These are phyloP conservation scores for Paraphoma chrysanthemicola DNA, from an alignment of 2,329 filamentous ascomycete species.

Conservation along the genomic window DNA sequence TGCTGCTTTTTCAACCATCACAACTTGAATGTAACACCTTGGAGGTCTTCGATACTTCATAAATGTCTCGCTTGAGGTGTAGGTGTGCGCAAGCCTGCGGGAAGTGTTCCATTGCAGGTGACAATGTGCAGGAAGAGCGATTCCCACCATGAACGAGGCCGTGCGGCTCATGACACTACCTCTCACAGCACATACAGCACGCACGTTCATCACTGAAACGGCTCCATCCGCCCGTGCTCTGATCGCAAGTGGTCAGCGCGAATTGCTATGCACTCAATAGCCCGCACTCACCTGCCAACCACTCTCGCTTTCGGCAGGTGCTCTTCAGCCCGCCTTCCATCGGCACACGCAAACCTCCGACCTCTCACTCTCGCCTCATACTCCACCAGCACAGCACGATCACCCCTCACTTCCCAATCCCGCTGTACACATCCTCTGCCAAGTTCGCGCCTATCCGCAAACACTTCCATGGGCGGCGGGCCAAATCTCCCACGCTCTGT, in stretches of 20 bases:
- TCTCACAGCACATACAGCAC: not conserved
- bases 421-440: not conserved
- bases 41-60: no score
- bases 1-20: no score
- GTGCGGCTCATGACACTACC: not conserved
- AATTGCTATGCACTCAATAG: conserved; percentile 2
- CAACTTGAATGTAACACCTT: no score
- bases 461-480: conserved; percentile 1
- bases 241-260: no score
- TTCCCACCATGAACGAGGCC: no score
- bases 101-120: no score
- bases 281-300: not conserved
- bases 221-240: no score
- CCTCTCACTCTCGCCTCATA: not conserved
- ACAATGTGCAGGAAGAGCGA: no score
- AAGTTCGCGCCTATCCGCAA: not conserved
- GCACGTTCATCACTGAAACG: no score
- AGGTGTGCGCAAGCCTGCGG: no score
- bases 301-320: conserved; percentile 17
- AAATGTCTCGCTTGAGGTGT: no score
- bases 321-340: conserved; percentile 16
- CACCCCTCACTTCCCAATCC: not conserved
- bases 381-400: conserved; percentile 3
- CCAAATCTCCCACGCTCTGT: not conserved
- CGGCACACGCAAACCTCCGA: conserved; percentile 22